A percentile compares a stretch with the other conserved stretches of the same genome.
Conservation (phyloP, 257 asterid genomes). For the Craterostigma plantagineum region DNA sequence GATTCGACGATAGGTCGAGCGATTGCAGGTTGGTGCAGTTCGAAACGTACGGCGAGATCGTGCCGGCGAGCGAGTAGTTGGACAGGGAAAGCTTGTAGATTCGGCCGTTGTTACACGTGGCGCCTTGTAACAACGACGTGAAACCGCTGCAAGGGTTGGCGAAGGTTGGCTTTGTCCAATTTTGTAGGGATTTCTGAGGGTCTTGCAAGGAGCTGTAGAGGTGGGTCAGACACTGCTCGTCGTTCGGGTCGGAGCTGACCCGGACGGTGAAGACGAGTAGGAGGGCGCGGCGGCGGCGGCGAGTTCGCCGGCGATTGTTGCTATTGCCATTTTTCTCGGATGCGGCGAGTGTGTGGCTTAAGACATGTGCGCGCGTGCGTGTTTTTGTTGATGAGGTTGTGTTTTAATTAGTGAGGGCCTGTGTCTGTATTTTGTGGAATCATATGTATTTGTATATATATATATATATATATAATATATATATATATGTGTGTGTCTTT, state of each 20-base stretch:
- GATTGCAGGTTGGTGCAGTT: constrained; percentile 85
- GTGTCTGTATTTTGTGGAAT: too few species aligned
- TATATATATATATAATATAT: too few species aligned
- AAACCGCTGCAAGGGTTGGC: constrained; percentile 65
- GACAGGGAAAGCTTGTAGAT: constrained; percentile 70
- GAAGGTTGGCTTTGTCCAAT: constrained; percentile 57
- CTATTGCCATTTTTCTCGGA: too few species aligned
- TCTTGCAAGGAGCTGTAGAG: constrained; percentile 50
- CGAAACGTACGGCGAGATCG: constrained; percentile 76
- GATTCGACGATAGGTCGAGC: constrained; percentile 76
- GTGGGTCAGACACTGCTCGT: constrained; percentile 52
- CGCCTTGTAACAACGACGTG: constrained; percentile 62
- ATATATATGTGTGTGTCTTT: too few species aligned
- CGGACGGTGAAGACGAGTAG: constrained; percentile 11
- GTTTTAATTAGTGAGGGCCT: too few species aligned
- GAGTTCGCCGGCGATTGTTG: too few species aligned
- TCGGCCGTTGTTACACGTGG: constrained; percentile 92
- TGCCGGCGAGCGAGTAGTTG: constrained; percentile 45
- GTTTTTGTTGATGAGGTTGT: too few species aligned
- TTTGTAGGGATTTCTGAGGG: constrained; percentile 42
- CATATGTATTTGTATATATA: too few species aligned
- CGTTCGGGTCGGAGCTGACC: constrained; percentile 64
- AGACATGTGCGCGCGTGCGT: too few species aligned
- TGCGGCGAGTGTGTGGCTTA: too few species aligned
- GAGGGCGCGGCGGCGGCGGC: constrained; percentile 6